Evolutionary conservation across 2,329 filamentous ascomycete species (phyloP), one percentile per base, ranked within the genome.

Genomic region (Aspergillus costaricaensis): DNA sequence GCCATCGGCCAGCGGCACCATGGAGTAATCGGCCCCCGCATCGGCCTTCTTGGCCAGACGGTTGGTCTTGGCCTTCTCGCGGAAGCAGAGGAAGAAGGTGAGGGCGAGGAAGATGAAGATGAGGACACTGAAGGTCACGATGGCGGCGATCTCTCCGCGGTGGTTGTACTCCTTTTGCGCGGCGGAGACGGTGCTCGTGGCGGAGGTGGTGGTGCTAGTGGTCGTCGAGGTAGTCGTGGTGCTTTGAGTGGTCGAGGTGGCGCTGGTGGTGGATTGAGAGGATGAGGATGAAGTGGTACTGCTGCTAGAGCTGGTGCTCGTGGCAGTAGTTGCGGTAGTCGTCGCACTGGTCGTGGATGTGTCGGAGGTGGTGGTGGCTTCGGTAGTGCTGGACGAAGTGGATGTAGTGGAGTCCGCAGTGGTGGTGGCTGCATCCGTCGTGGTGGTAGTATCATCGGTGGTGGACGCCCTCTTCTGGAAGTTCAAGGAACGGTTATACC

Each of bases 381-480:
- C 39, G 12, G 57, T 27, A 14, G 57, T 55, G 23, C 38, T 49
- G 23, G 57, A 5, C 8, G 48, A 30, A 9, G 44, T 17, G 6
- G 57, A 32, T 12, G 57, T 52, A 12, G 57, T 41, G 21, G 51
- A 25, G 15, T 43, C 44, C 8, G 41, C 30, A 9, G 57, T 27
- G 17, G 57, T 55, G 23, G 39, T 49, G 23, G 57, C 12, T 15
- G 48, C 44, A 25, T 57, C 32, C 8, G 57, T 38, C 12, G 44
- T 54, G 7, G 44, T 32, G 3, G 57, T 43, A 1, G 57, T 52
- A n/a, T 43, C 48, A 10, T 52, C 47, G 5, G 55, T 52, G 8
- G 57, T 59, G 2, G 57, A 17, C 5, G 52, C 57, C 27, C 57
- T 53, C 23, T 56, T 59, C 4, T 56, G 32, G 12, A 59, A 17